Evolutionary conservation across 192 early-diverging fungal genomes (phyloP).

Genomic region (Pilaira anomala): DNA sequence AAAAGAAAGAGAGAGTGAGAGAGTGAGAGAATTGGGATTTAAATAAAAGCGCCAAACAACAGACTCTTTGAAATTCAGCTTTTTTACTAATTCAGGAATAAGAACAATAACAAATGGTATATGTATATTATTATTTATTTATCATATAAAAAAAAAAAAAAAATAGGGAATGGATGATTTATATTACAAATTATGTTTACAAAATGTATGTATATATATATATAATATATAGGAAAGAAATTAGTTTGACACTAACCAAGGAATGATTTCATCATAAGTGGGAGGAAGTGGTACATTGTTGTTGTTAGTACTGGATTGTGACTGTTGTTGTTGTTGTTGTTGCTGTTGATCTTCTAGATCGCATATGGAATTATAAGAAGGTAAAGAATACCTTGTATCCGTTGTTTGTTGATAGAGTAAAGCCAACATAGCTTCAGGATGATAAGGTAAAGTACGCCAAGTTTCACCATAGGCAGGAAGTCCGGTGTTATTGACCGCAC

Average conservation of each 20-base stretch:
- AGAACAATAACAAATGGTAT: no score
- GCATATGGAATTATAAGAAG: conserved; percentile 16
- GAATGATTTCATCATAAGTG: conserved; percentile 14
- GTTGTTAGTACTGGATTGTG: background rate
- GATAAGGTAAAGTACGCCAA: conserved; percentile 22
- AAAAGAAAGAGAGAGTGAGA: background rate
- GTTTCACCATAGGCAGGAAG: conserved; percentile 34
- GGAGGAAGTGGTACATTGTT: background rate
- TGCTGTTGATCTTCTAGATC: no score
- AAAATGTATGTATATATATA: no score
- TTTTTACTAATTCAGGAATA: no score
- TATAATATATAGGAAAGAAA: background rate
- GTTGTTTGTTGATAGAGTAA: conserved; percentile 13
- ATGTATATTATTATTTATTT: no score
- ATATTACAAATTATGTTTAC: background rate
- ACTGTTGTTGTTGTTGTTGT: no score
- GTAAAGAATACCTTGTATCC: background rate
- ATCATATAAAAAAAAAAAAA: background rate
- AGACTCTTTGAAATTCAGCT: no score
- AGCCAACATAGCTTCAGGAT: conserved; percentile 16
- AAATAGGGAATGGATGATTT: background rate
- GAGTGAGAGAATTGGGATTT: background rate
- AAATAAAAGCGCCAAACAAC: no score
- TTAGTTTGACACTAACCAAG: background rate
- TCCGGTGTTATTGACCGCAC: conserved; percentile 12